These are phyloP conservation scores for Mangifera indica DNA, from an alignment of 345 rosid genomes.

Conservation along the genomic window DNA sequence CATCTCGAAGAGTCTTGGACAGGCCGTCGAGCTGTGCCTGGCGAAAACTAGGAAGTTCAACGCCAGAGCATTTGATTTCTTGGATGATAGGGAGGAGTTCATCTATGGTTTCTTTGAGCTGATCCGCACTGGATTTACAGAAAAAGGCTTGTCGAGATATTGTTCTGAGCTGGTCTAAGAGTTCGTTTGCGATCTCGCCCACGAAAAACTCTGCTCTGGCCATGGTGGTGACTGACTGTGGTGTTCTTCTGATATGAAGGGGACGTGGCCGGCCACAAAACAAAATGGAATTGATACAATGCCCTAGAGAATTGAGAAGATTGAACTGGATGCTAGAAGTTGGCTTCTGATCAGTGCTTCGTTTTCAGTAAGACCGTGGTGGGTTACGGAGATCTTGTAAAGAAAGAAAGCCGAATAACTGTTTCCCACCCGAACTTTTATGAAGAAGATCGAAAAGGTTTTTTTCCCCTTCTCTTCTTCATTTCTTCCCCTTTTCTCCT, in stretches of 20 bases:
- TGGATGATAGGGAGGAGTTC: constrained; percentile 44
- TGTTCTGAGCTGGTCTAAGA: constrained; percentile 35
- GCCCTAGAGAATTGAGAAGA: too few species aligned
- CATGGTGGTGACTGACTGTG: constrained; percentile 26
- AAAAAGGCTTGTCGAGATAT: constrained; percentile 41
- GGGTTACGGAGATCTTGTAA: too few species aligned
- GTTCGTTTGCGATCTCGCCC: constrained; percentile 71
- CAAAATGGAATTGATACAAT: too few species aligned
- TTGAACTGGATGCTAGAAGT: too few species aligned
- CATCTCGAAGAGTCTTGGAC: constrained; percentile 36
- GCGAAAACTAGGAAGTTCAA: constrained; percentile 62
- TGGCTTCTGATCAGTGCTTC: too few species aligned
- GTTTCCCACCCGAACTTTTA: too few species aligned
- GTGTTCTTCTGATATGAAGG: neutral
- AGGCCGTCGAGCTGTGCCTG: constrained; percentile 67
- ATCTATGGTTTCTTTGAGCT: constrained; percentile 32
- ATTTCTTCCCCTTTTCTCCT: too few species aligned
- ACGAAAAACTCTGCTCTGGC: constrained; percentile 57
- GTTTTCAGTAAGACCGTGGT: too few species aligned
- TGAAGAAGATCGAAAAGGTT: too few species aligned
- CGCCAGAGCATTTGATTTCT: constrained; percentile 78
- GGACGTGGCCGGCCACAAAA: too few species aligned
- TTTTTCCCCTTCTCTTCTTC: too few species aligned
- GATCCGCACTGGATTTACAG: constrained; percentile 49
- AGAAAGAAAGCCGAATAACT: too few species aligned